These are phyloP conservation scores for Cryptococcus floricola DNA, from an alignment of 1,284 basidiomycete species.

Conservation along the genomic window DNA sequence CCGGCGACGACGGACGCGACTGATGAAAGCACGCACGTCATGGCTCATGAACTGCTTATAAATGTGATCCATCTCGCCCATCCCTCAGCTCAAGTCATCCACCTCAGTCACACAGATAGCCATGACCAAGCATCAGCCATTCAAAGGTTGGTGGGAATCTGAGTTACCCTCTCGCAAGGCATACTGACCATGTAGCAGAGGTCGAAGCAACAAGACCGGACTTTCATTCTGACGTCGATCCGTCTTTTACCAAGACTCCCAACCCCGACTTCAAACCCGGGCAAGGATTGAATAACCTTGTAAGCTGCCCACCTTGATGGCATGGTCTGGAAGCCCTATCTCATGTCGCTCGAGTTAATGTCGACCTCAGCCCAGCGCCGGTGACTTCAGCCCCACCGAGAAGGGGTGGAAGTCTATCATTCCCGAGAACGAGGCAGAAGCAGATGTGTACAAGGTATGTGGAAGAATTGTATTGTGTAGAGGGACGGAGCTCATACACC, in stretches of 20 bases:
- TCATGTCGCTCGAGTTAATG: background rate
- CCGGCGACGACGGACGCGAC: too few species aligned
- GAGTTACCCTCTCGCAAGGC: too few species aligned
- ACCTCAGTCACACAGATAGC: too few species aligned
- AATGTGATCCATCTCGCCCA: too few species aligned
- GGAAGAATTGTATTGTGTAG: constrained; percentile 14
- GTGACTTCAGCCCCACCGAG: constrained; percentile 51
- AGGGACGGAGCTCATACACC: constrained; percentile 41
- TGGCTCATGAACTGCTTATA: too few species aligned
- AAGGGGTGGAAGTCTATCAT: constrained; percentile 60
- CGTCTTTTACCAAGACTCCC: constrained; percentile 51
- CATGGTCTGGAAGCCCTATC: background rate
- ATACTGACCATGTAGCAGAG: constrained; percentile 9
- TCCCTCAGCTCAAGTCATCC: too few species aligned
- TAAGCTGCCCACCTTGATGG: constrained; percentile 10
- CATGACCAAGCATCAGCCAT: too few species aligned
- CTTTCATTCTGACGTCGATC: constrained; percentile 19
- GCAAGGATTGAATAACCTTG: constrained; percentile 51
- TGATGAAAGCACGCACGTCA: too few species aligned
- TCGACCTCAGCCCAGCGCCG: constrained; percentile 29
- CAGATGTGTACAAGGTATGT: constrained; percentile 48
- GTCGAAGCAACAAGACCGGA: constrained; percentile 38
- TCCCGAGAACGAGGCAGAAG: constrained; percentile 51
- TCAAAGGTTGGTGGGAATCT: too few species aligned
- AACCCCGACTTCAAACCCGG: constrained; percentile 57